A percentile compares a stretch with the other conserved stretches of the same genome.
These are phyloP conservation scores for Geotrichum klebahnii DNA, from an alignment of 1,139 yeast species.

Conservation along the genomic window DNA sequence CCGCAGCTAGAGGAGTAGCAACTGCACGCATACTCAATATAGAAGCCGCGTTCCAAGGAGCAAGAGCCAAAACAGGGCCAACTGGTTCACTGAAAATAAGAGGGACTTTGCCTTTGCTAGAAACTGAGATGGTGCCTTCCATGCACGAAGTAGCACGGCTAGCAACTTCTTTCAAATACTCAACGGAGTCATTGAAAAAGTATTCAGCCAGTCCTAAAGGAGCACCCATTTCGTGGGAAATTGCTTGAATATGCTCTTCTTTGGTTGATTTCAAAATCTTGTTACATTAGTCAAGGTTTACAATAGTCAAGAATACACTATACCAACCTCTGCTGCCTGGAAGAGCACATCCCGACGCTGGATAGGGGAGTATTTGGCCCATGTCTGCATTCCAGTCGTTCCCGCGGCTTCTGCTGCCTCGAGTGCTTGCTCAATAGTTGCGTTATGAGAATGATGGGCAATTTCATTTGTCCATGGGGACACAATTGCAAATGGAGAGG, in stretches of 20 bases:
- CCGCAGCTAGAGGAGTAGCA: constrained; percentile 52
- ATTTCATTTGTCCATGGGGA: constrained; percentile 15
- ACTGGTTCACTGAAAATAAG: constrained; percentile 43
- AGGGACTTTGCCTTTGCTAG: constrained; percentile 10
- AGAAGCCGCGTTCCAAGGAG: constrained; percentile 53
- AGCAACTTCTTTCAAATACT: constrained; percentile 13
- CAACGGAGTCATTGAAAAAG: constrained; percentile 11
- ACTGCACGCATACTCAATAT: constrained; percentile 37
- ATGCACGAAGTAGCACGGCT: neutral
- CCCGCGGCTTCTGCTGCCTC: constrained; percentile 16
- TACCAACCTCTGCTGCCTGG: constrained; percentile 15
- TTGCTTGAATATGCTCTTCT: constrained; percentile 4
- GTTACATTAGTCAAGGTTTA: too few species aligned
- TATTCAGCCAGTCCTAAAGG: constrained; percentile 12
- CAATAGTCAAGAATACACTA: too few species aligned
- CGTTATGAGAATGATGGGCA: constrained; percentile 2
- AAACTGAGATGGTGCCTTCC: constrained; percentile 11
- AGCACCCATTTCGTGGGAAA: constrained; percentile 19
- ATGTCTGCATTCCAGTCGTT: constrained; percentile 4
- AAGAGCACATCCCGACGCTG: constrained; percentile 9
- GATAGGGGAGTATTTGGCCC: constrained; percentile 5
- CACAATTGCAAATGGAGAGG: constrained; percentile 6
- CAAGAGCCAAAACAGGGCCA: constrained; percentile 48
- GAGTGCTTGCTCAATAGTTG: constrained; percentile 11
- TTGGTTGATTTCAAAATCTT: constrained; percentile 1